phyloP scores from a whole-genome alignment of 2,329 filamentous ascomycete species.

The Trichoderma hamatum region DNA sequence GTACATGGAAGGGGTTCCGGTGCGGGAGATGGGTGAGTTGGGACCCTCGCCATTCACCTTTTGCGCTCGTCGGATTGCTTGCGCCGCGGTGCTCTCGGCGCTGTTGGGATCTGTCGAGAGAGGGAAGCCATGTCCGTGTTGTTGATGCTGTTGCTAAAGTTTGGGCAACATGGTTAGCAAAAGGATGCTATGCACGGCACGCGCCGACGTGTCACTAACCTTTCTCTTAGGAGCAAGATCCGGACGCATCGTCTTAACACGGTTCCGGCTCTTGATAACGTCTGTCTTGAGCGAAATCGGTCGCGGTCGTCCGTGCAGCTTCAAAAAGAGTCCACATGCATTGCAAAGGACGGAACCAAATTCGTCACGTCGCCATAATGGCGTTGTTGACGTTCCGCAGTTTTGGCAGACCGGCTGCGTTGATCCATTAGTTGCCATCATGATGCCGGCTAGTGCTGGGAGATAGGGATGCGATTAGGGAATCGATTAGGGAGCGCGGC shows the following conservation, averaged over 20 bases:
- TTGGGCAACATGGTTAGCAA: conserved; percentile 8
- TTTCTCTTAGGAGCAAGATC: conserved; percentile 83
- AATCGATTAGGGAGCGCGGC: conserved; percentile 35
- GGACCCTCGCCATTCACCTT: conserved; percentile 77
- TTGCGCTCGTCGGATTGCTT: conserved; percentile 61
- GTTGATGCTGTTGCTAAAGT: conserved; percentile 39
- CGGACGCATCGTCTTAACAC: conserved; percentile 83
- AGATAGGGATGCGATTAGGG: conserved; percentile 31
- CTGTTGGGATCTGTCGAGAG: conserved; percentile 58
- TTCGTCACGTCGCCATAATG: conserved; percentile 96
- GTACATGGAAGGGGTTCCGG: conserved; percentile 75
- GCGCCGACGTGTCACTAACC: conserved; percentile 52
- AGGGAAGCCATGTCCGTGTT: conserved; percentile 47
- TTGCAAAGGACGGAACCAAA: conserved; percentile 95
- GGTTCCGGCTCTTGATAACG: conserved; percentile 98
- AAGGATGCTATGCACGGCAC: neutral
- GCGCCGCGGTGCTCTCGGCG: conserved; percentile 59
- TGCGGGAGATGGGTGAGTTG: conserved; percentile 78
- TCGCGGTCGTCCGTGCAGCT: conserved; percentile 89
- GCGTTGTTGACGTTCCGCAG: conserved; percentile 92
- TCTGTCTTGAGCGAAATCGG: conserved; percentile 98
- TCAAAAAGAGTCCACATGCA: conserved; percentile 95
- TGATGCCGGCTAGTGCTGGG: conserved; percentile 44
- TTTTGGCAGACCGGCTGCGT: conserved; percentile 96
- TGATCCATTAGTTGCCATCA: conserved; percentile 62